Evolutionary conservation across 257 asterid species (phyloP), one percentile per base, ranked within the genome.

Genomic region (Penstemon barbatus): DNA sequence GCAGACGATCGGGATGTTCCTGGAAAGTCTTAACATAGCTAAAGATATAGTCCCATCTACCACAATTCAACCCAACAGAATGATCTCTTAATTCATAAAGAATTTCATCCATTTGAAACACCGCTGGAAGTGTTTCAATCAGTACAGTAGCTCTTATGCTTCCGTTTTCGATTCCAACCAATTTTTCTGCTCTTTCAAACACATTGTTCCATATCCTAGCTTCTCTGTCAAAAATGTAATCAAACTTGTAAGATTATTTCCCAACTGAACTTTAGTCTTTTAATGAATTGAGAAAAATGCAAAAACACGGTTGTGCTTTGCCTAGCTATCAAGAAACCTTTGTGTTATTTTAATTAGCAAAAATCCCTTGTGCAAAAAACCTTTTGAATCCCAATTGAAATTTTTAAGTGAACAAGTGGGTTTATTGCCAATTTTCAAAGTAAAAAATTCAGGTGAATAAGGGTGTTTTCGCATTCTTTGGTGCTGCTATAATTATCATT

Each of bases 1-100:
- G 85, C 3, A 93, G 75, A 43, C 97, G 91, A 7, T 93, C 95
- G 0, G 95, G 92, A 68, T 93, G 96, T 5, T 85, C 79, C 71
- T 90, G 99, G 74, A 93, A 93, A 3, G 96, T 93, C 85, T 93
- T 93, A 50, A 93, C 82, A 7, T 90, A 93, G 92, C 99, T 93
- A 82, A 93, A 93, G 46, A 93, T 93, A 67, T 93, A 93, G 46
- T 93, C 99, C 99, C 99, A 93, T 71, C 99, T 69, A 12, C 99
- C 99, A 62, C 97, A 93, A 79, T 93, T 93, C 73, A 93, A 71
- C 0, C 99, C 99, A 8, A 81, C 79, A 4, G 96, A 88, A 69
- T 93, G 99, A 46, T 93, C 96, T 39, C 95, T 78, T 0, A 90
- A 78, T 57, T 93, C 96, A 67, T 93, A 87, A 0, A 93, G 84